phyloP scores from a whole-genome alignment of 176 grass and related monocot species.

The Secale cereale region DNA sequence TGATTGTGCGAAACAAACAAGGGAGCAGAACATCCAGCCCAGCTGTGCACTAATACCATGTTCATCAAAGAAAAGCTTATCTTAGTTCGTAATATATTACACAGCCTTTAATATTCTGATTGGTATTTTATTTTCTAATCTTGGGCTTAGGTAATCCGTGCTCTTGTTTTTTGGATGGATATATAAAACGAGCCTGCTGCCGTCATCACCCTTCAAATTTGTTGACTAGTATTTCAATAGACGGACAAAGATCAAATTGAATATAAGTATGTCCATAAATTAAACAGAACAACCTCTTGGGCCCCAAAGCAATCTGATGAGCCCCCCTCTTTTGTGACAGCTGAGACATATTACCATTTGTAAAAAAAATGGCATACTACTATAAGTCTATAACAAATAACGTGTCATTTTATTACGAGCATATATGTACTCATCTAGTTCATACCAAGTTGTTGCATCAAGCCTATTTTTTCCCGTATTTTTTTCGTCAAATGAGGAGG shows the following conservation, averaged over 20 bases:
- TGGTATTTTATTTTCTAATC: not conserved
- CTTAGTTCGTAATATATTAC: not conserved
- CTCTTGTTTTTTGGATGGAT: not conserved
- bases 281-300: not conserved
- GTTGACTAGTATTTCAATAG: not conserved
- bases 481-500: not conserved
- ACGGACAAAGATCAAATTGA: slow-evolving; percentile 17
- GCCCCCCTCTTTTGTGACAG: slow-evolving; percentile 8
- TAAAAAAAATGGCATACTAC: no score
- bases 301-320: slow-evolving; percentile 7
- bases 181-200: not conserved
- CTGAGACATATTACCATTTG: not conserved
- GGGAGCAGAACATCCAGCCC: not conserved
- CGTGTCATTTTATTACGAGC: slow-evolving; percentile 20
- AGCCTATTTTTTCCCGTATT: not conserved
- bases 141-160: not conserved
- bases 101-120: not conserved
- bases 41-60: not conserved
- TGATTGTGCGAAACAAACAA: not conserved
- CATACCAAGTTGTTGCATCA: not conserved
- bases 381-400: not conserved
- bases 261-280: slow-evolving; percentile 8
- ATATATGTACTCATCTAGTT: slow-evolving; percentile 11
- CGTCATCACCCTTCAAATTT: not conserved
- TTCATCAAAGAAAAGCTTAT: not conserved